These are phyloP conservation scores for Scolecobasidium constrictum DNA, from an alignment of 2,329 filamentous ascomycete species.

Conservation along the genomic window DNA sequence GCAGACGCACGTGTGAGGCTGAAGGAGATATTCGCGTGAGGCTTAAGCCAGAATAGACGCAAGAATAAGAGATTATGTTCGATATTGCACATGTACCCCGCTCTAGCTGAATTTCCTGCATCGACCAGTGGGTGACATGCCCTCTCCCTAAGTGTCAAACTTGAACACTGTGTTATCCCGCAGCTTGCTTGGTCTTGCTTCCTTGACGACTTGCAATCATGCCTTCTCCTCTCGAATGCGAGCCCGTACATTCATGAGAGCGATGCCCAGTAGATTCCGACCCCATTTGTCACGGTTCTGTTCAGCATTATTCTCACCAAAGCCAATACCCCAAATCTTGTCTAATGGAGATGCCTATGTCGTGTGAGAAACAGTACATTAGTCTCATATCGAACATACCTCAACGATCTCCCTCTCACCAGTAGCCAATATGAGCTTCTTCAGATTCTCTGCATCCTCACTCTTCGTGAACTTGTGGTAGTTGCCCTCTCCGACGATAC, in stretches of 20 bases:
- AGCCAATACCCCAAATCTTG: slow-evolving; percentile 10
- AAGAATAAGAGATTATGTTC: too few species aligned
- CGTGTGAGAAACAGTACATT: not conserved
- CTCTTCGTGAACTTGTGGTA: slow-evolving; percentile 8
- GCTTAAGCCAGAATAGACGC: too few species aligned
- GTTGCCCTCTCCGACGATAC: slow-evolving; percentile 6
- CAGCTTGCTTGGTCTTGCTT: too few species aligned
- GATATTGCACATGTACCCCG: too few species aligned
- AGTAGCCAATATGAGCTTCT: slow-evolving; percentile 3
- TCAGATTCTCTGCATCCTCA: slow-evolving; percentile 1
- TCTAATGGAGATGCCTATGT: slow-evolving; percentile 6
- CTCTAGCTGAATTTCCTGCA: too few species aligned
- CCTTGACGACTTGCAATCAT: too few species aligned
- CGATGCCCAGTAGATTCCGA: slow-evolving; percentile 6
- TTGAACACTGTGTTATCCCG: too few species aligned
- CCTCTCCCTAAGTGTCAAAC: too few species aligned
- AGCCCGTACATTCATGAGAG: slow-evolving; percentile 8
- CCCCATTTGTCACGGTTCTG: slow-evolving; percentile 5
- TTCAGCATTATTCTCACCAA: slow-evolving; percentile 3
- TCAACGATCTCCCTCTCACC: slow-evolving; percentile 9
- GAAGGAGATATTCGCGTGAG: too few species aligned
- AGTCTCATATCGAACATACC: not conserved
- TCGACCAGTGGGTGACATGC: too few species aligned
- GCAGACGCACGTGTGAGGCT: too few species aligned
- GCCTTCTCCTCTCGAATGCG: slow-evolving; percentile 4